phyloP scores from a whole-genome alignment of 1,139 yeast species.

The Blastobotrys apis region DNA sequence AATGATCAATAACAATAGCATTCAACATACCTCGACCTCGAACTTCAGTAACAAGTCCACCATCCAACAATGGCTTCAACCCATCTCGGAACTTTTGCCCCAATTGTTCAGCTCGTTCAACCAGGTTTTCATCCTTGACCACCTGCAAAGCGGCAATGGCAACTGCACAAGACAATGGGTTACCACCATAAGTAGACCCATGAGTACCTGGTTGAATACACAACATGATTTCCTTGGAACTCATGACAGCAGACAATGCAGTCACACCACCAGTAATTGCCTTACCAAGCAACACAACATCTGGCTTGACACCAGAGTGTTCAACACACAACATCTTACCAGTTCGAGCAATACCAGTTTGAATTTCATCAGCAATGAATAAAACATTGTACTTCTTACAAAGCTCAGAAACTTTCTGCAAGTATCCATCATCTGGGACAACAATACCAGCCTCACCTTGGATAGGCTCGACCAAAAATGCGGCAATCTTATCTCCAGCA shows the following conservation, averaged over 20 bases:
- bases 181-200: slow-evolving; percentile 98
- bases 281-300: slow-evolving; percentile 82
- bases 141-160: slow-evolving; percentile 94
- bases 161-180: slow-evolving; percentile 90
- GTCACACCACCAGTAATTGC: slow-evolving; percentile 94
- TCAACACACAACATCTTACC: slow-evolving; percentile 91
- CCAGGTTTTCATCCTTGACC: slow-evolving; percentile 80
- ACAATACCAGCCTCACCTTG: slow-evolving; percentile 99
- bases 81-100: slow-evolving; percentile 71
- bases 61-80: slow-evolving; percentile 56
- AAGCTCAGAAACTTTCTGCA: slow-evolving; percentile 63
- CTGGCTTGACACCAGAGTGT: slow-evolving; percentile 82
- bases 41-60: slow-evolving; percentile 74
- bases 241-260: slow-evolving; percentile 87
- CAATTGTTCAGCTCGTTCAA: slow-evolving; percentile 66
- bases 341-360: slow-evolving; percentile 96
- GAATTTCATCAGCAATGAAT: slow-evolving; percentile 93
- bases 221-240: slow-evolving; percentile 84
- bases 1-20: slow-evolving; percentile 86
- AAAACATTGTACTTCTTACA: slow-evolving; percentile 82
- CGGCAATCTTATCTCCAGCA: slow-evolving; percentile 90
- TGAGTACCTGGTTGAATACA: slow-evolving; percentile 94
- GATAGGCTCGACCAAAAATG: slow-evolving; percentile 88
- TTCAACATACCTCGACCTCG: slow-evolving; percentile 88
- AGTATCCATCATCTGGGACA: slow-evolving; percentile 83